Base-by-base conservation (phyloP, 1,284 basidiomycete species). In the Moesziomyces globuligerus region DNA sequence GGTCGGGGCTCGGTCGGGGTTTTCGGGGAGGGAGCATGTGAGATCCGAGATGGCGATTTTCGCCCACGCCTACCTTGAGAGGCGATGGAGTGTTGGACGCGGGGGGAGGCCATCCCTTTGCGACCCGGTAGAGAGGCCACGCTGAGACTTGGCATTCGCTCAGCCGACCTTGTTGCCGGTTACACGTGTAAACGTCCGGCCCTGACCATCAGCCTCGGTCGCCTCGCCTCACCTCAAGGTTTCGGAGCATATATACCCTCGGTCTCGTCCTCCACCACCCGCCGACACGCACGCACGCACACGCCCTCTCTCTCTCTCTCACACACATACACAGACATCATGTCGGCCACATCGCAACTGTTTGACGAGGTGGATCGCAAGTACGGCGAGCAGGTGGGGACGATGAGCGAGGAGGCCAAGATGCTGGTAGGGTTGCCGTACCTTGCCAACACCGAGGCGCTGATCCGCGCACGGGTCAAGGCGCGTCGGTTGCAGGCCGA, bases 371-470 rank as follows among this genome's bases (percentile, higher is more conserved):
- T 70, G 44, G 67, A 70, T 32, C 36, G 24, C 11, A 25, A 53
- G 17, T 70, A 70, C 21, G 60, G 40, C 45, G 48, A 48, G 18
- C 20, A 41, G 29, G 18, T 56, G 25, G 3, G 7, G 3, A 32
- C 44, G 18, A 70, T 70, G 67, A 25, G 36, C 34, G 56, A 70
- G 13, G 67, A 70, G 39, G 23, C 23, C 20, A 72, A 72, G 51
- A 67, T 68, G 61, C 64, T 72, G 20, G 59, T 72, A 7, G 69
- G 69, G 1, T 50, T 72, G 2, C 58, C 69, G 11, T 72, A 72
- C 41, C 49, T 67, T 6, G 69, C 69, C 50, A 66, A 67, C 50
- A 60, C 58, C 10, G 48, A 55, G 23, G 39, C 61, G 9, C 64
- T 72, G 26, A 64, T 68, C 32, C 58, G 56, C 1, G 53, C 56